Percentiles rank a stretch among this genome's conserved stretches.
phyloP scores from a whole-genome alignment of 1,284 basidiomycete species.

The Pascua sp. region DNA sequence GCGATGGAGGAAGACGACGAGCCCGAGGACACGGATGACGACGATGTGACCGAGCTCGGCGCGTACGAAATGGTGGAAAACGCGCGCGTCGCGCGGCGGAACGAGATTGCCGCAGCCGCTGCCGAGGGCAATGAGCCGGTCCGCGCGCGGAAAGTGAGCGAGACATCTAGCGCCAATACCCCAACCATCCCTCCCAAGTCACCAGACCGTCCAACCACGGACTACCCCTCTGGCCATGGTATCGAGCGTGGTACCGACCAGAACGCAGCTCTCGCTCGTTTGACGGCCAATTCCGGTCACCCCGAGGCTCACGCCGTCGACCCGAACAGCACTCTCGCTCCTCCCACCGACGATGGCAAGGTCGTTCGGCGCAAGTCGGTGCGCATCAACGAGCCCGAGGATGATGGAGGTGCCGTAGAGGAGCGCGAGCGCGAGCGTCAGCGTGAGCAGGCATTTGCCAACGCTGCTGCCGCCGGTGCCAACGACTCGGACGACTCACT shows the following conservation, averaged over 20 bases:
- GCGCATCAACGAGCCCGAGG: constrained; percentile 35
- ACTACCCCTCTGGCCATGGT: no score
- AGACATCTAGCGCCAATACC: no score
- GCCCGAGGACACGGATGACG: constrained; percentile 28
- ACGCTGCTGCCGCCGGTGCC: constrained; percentile 6
- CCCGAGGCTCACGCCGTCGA: no score
- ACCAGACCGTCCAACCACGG: no score
- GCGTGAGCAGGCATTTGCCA: constrained; percentile 3
- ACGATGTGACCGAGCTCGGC: constrained; percentile 20
- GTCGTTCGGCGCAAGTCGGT: constrained; percentile 41
- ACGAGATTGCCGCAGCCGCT: constrained; percentile 9
- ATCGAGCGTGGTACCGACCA: no score
- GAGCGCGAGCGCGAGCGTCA: not conserved
- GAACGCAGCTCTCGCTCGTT: not conserved
- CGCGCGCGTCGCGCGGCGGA: constrained; percentile 20
- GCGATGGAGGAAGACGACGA: constrained; percentile 40
- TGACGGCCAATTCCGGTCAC: not conserved
- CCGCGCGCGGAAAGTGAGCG: not conserved
- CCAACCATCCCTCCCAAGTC: no score
- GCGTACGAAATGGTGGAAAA: constrained; percentile 44
- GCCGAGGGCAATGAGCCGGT: constrained; percentile 8
- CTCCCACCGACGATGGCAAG: constrained; percentile 3
- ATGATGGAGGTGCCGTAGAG: not conserved
- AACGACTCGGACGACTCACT: constrained; percentile 7
- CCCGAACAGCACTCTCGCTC: not conserved